A percentile compares a stretch with the other conserved stretches of the same genome.
Evolutionary conservation across 805 yeast genomes (phyloP).

Genomic region (Brettanomyces nanus): DNA sequence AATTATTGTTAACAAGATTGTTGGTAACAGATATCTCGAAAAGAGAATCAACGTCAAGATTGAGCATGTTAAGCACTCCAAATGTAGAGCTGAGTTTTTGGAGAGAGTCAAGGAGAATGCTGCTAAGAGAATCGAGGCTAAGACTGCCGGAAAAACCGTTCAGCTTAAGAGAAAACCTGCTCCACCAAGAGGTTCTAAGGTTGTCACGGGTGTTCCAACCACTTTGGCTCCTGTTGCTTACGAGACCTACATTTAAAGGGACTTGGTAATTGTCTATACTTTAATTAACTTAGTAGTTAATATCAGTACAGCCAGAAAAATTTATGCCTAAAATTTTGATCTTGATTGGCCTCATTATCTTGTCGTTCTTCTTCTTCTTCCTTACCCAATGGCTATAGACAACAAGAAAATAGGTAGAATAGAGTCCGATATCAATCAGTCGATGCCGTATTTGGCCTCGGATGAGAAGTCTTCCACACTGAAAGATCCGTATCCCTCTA

Average conservation of each 20-base stretch:
- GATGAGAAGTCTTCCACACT: conserved; percentile 62
- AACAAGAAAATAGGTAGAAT: conserved; percentile 14
- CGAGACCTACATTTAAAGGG: conserved; percentile 93
- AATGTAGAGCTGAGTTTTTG: conserved; percentile 98
- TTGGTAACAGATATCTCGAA: conserved; percentile 98
- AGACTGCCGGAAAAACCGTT: conserved; percentile 85
- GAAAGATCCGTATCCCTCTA: conserved; percentile 28
- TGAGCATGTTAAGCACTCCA: conserved; percentile 99
- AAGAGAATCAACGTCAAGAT: conserved; percentile 98
- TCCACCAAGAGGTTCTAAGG: conserved; percentile 90
- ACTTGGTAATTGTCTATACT: not conserved
- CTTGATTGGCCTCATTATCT: too few species aligned
- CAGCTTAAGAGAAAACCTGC: conserved; percentile 97
- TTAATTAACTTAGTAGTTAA: too few species aligned
- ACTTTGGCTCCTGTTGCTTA: conserved; percentile 98
- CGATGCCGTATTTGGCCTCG: conserved; percentile 55
- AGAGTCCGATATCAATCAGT: conserved; percentile 44
- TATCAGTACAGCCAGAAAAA: too few species aligned
- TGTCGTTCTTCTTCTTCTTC: too few species aligned
- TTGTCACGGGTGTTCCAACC: conserved; percentile 85
- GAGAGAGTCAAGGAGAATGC: conserved; percentile 98
- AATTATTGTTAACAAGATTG: conserved; percentile 96
- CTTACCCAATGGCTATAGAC: not conserved
- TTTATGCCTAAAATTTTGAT: too few species aligned
- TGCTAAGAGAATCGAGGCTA: conserved; percentile 88